Conservation (phyloP, 169 alveolate genomes). For the Eimeria mitis region DNA sequence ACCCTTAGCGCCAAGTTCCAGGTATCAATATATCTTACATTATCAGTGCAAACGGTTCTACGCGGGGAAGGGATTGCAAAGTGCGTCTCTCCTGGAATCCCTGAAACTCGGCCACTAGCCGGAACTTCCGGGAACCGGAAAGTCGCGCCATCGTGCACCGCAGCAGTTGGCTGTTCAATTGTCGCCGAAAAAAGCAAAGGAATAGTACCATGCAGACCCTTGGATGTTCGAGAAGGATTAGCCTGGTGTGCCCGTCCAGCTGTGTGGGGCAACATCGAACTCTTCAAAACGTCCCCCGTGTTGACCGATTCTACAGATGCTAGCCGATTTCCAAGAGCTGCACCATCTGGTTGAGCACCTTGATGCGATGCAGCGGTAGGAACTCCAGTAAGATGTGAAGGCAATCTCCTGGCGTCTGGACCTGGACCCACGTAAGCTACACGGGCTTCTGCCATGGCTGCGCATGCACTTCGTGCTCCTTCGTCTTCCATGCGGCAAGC, state of each 20-base stretch:
- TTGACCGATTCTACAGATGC: constrained; percentile 3
- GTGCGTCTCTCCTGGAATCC: background rate
- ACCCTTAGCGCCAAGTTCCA: background rate
- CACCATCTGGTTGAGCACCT: constrained; percentile 8
- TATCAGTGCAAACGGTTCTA: constrained; percentile 4
- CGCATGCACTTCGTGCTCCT: constrained; percentile 61
- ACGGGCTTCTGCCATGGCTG: constrained; percentile 49
- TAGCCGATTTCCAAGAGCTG: constrained; percentile 4
- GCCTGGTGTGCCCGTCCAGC: background rate
- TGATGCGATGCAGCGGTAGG: background rate
- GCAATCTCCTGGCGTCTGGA: background rate
- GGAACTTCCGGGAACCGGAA: background rate
- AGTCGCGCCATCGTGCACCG: constrained; percentile 20
- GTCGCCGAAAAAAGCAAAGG: constrained; percentile 49
- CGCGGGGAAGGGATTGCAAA: background rate
- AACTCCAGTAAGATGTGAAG: constrained; percentile 1
- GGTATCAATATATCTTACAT: background rate
- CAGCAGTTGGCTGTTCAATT: background rate
- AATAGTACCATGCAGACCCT: background rate
- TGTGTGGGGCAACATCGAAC: background rate
- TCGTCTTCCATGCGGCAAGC: constrained; percentile 43
- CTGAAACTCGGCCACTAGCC: background rate
- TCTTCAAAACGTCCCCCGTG: background rate
- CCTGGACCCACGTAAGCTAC: constrained; percentile 41
- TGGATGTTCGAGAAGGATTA: background rate